These are phyloP conservation scores for Venturiaceae sp. DNA, from an alignment of 2,329 filamentous ascomycete genomes.

Conservation along the genomic window DNA sequence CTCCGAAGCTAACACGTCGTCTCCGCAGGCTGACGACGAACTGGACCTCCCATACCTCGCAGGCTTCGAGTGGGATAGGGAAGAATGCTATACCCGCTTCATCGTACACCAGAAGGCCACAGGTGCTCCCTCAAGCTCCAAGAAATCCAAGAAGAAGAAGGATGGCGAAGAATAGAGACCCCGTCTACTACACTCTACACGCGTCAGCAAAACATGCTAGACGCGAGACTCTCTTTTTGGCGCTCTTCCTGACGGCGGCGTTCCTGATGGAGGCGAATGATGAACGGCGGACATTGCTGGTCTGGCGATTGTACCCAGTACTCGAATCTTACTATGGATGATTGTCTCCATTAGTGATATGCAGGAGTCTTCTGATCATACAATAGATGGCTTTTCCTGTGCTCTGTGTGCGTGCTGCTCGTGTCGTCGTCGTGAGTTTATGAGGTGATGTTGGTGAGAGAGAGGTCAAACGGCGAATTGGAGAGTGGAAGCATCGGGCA, in stretches of 20 bases:
- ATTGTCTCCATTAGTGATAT: background rate
- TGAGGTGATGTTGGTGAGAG: background rate
- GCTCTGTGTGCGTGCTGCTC: background rate
- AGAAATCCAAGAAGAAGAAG: slow-evolving; percentile 55
- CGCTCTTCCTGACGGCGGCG: background rate
- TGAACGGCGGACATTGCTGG: background rate
- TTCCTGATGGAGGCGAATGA: background rate
- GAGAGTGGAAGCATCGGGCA: background rate
- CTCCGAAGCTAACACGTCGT: slow-evolving; percentile 1
- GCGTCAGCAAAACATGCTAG: background rate
- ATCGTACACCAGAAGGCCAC: slow-evolving; percentile 6
- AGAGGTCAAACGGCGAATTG: background rate
- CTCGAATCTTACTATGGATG: background rate
- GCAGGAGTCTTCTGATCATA: background rate
- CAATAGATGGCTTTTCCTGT: background rate
- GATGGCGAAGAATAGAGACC: slow-evolving; percentile 13
- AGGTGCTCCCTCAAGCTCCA: slow-evolving; percentile 27
- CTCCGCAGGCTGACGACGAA: slow-evolving; percentile 72
- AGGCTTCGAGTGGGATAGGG: slow-evolving; percentile 94
- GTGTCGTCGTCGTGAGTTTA: background rate
- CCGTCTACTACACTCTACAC: background rate
- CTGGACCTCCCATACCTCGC: slow-evolving; percentile 77
- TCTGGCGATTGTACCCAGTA: background rate
- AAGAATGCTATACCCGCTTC: slow-evolving; percentile 88
- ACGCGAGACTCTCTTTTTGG: background rate